Evolutionary conservation across 352 stramenopile genomes (phyloP).

Genomic region (Thalassiosira exigua): DNA sequence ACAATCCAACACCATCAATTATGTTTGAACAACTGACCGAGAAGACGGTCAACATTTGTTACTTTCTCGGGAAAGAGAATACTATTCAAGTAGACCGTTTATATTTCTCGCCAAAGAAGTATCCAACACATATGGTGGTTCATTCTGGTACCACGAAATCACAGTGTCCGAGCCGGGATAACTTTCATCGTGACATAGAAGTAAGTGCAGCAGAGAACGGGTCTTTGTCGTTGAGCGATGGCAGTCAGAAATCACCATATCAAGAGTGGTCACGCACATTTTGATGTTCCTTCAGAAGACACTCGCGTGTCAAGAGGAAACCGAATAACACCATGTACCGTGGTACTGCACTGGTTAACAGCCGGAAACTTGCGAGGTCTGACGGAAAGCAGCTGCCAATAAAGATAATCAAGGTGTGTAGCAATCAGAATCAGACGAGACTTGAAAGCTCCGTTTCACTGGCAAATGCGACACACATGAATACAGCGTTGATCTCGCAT

Average conservation of each 20-base stretch:
- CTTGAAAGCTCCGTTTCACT: constrained; percentile 2
- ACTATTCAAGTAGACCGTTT: too few species aligned
- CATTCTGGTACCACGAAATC: too few species aligned
- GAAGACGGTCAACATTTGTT: too few species aligned
- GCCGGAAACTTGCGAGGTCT: background rate
- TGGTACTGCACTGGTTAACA: background rate
- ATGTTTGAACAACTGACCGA: too few species aligned
- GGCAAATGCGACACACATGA: constrained; percentile 3
- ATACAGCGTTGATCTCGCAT: background rate
- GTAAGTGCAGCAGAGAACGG: background rate
- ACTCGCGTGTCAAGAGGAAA: too few species aligned
- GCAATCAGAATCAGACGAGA: background rate
- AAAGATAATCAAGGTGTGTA: background rate
- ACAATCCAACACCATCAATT: too few species aligned
- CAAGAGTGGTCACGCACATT: background rate
- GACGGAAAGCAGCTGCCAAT: background rate
- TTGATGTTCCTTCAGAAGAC: background rate
- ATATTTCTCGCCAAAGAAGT: constrained; percentile 10
- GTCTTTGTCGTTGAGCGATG: background rate
- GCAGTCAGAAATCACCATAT: background rate
- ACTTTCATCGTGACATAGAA: background rate
- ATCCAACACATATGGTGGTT: background rate
- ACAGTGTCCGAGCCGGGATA: background rate
- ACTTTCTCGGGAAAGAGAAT: too few species aligned
- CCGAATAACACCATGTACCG: background rate